phyloP scores from a whole-genome alignment of 495 filamentous ascomycete species.

The Neurospora tetrasperma region DNA sequence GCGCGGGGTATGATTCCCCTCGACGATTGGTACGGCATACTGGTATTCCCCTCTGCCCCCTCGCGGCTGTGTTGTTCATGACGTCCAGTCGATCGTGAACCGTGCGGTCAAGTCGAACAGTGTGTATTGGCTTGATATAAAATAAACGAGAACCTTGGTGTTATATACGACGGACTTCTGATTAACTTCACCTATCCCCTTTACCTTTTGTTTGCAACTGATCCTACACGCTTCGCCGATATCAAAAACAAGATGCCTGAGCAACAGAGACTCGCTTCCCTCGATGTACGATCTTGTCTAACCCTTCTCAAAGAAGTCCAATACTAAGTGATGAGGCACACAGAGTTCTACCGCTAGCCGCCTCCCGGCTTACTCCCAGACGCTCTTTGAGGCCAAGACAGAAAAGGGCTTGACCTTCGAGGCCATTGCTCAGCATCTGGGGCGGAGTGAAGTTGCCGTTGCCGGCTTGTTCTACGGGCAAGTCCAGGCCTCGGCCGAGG shows the following conservation, averaged over 20 bases:
- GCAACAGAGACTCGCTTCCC: slow-evolving; percentile 19
- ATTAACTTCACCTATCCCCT: neutral
- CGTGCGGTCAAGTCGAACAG: neutral
- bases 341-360: slow-evolving; percentile 33
- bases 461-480: slow-evolving; percentile 96
- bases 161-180: neutral
- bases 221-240: neutral
- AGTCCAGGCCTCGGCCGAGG: slow-evolving; percentile 65
- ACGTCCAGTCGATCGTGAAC: neutral
- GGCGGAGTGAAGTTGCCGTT: slow-evolving; percentile 79
- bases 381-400: slow-evolving; percentile 82
- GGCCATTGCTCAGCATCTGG: slow-evolving; percentile 62
- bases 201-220: neutral
- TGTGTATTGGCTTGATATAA: neutral
- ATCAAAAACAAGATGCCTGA: slow-evolving; percentile 12
- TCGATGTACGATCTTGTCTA: slow-evolving; percentile 20
- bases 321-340: slow-evolving; percentile 4
- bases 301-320: neutral
- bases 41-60: neutral
- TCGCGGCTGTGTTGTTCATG: neutral
- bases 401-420: slow-evolving; percentile 67
- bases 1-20: neutral
- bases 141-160: neutral
- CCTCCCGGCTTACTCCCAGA: slow-evolving; percentile 58
- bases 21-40: neutral